Conservation (phyloP, 1,284 basidiomycete genomes). For the Gomphus bonarii region DNA sequence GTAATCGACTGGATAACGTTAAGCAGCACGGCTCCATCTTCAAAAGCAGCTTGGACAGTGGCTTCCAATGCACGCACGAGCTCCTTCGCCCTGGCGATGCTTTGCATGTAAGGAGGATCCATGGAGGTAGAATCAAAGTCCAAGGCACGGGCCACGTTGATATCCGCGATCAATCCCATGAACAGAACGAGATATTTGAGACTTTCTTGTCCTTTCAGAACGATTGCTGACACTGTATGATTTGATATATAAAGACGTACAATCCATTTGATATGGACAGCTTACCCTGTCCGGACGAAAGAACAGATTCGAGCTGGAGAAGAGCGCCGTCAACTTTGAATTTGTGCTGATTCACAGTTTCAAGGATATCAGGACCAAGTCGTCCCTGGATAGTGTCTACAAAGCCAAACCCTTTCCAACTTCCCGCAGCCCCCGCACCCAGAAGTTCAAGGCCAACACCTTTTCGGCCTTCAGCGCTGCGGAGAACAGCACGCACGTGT, state of each 20-base stretch:
- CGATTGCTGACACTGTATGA: slow-evolving; percentile 4
- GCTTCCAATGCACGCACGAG: slow-evolving; percentile 62
- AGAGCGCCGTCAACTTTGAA: slow-evolving; percentile 2
- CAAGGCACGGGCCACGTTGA: slow-evolving; percentile 67
- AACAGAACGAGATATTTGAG: slow-evolving; percentile 24
- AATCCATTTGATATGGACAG: background rate
- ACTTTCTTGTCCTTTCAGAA: slow-evolving; percentile 14
- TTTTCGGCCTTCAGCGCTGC: slow-evolving; percentile 32
- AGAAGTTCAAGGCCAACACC: slow-evolving; percentile 58
- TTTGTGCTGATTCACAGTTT: slow-evolving; percentile 6
- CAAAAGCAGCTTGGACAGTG: slow-evolving; percentile 58
- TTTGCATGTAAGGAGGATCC: slow-evolving; percentile 44
- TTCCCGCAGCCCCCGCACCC: slow-evolving; percentile 56
- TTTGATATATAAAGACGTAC: background rate
- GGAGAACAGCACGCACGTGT: slow-evolving; percentile 46
- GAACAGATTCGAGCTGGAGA: background rate
- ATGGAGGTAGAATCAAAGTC: slow-evolving; percentile 46
- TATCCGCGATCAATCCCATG: slow-evolving; percentile 47
- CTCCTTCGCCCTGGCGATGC: slow-evolving; percentile 52
- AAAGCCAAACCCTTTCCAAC: slow-evolving; percentile 77
- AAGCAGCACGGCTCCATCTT: slow-evolving; percentile 39
- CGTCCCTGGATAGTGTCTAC: slow-evolving; percentile 22
- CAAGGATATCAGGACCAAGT: background rate
- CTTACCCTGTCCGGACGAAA: slow-evolving; percentile 4
- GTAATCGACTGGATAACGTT: slow-evolving; percentile 4